phyloP scores from a whole-genome alignment of 371 early-diverging fungal genomes.

The Sporodiniella umbellata region DNA sequence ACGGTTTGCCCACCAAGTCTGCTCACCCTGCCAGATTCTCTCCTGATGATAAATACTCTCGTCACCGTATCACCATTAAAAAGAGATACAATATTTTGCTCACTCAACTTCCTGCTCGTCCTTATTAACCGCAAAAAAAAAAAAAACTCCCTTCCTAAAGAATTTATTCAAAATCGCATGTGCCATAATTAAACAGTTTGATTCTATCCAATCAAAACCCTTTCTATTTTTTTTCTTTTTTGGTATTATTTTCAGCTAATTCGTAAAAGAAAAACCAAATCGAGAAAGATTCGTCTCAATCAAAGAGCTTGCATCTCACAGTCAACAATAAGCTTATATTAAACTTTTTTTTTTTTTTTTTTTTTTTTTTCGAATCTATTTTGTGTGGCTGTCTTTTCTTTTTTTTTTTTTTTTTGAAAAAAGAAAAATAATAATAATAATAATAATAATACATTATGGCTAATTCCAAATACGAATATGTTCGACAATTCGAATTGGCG shows the following conservation, averaged over 20 bases:
- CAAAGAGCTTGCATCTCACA: too few species aligned
- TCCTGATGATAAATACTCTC: conserved; percentile 98
- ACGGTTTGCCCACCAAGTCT: conserved; percentile 84
- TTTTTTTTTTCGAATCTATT: too few species aligned
- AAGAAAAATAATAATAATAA: too few species aligned
- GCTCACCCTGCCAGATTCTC: conserved; percentile 98
- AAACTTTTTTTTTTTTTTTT: too few species aligned
- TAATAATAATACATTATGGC: too few species aligned
- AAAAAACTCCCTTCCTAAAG: background rate
- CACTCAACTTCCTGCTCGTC: conserved; percentile 64
- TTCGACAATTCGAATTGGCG: conserved; percentile 82
- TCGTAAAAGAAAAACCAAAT: background rate
- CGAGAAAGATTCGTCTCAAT: too few species aligned
- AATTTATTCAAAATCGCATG: background rate
- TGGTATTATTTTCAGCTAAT: background rate
- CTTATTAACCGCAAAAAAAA: conserved; percentile 19
- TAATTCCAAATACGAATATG: conserved; percentile 92
- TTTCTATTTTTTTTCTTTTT: background rate
- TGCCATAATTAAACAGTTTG: background rate
- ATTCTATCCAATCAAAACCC: background rate
- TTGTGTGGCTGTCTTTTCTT: background rate
- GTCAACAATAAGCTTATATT: too few species aligned
- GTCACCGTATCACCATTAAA: conserved; percentile 97
- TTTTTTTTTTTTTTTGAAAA: conserved; percentile 1
- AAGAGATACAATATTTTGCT: conserved; percentile 88